Base-by-base conservation (phyloP, 768 basidiomycete genomes). In the Leccinum obscurum region DNA sequence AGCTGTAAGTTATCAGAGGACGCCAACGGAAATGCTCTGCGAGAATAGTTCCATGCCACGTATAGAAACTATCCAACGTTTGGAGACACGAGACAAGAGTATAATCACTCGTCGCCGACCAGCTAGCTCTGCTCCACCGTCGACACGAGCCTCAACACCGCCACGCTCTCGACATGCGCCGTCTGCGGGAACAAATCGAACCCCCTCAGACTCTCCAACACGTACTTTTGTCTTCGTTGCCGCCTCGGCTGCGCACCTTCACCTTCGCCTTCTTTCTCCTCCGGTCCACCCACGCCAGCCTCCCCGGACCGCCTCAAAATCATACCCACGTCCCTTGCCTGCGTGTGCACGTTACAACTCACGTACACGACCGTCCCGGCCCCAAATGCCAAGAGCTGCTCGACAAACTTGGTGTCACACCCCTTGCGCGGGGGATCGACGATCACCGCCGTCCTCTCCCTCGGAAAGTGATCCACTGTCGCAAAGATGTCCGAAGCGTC, bases 101-200 rank as follows among this genome's bases (percentile, higher is more conserved):
- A 37, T 15, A 20, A 44, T 11, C n/a, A 44, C n/a, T 44, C 41
- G 41, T 46, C 15, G 44, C 44, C 2, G n/a, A 30, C 9, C 49
- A 17, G n/a, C 41, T 44, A 50, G 20, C n/a, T 14, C 24, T 11
- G 14, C 6, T 55, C 52, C 52, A 37, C 52, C 0, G 7, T 24
- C 34, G 60, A 63, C 6, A 75, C 76, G 48, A 87, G 75, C 63
- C 84, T 78, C 66, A 92, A 75, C 30, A 92, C 81, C 6, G 88
- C 88, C 13, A 93, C 86, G 57, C 84, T 84, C 76, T 98, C 94
- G 9, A 96, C 93, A 79, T 98, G 95, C 13, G 92, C 90, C 26
- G 94, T 96, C 80, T 98, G 95, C 8, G 96, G 93, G 78, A 98
- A 99, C 57, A 99, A 70, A 78, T 98, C 96, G 65, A 97, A 93